phyloP scores from a whole-genome alignment of 495 filamentous ascomycete genomes.

The Durotheca rogersii region DNA sequence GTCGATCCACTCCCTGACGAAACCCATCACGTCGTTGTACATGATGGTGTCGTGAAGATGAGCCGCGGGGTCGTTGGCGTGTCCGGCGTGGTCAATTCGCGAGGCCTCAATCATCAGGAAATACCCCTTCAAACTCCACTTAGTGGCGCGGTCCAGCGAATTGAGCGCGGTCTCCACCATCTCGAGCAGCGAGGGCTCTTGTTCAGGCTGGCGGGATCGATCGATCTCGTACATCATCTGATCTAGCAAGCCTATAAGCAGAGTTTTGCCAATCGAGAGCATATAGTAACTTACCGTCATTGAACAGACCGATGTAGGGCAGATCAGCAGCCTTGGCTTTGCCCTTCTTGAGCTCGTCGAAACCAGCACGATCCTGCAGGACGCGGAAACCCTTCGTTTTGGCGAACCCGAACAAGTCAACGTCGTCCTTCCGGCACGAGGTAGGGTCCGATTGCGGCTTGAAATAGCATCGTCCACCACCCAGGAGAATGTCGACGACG shows the following conservation, averaged over 20 bases:
- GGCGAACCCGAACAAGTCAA: slow-evolving; percentile 36
- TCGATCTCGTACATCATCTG: slow-evolving; percentile 43
- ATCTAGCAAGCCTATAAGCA: slow-evolving; percentile 8
- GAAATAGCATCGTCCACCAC: slow-evolving; percentile 41
- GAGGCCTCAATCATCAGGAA: slow-evolving; percentile 43
- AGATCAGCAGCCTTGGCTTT: slow-evolving; percentile 25
- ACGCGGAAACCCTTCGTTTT: slow-evolving; percentile 35
- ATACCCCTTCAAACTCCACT: slow-evolving; percentile 34
- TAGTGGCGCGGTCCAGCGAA: slow-evolving; percentile 38
- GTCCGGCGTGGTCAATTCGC: slow-evolving; percentile 42
- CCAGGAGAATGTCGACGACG: slow-evolving; percentile 38
- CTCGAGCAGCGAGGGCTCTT: slow-evolving; percentile 38
- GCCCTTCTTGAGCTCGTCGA: slow-evolving; percentile 24
- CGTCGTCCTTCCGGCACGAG: slow-evolving; percentile 36
- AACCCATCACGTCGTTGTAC: slow-evolving; percentile 37
- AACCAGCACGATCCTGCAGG: slow-evolving; percentile 32
- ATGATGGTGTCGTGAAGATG: slow-evolving; percentile 42
- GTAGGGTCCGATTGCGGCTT: slow-evolving; percentile 31
- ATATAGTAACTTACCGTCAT: slow-evolving; percentile 16
- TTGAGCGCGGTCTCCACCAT: slow-evolving; percentile 37
- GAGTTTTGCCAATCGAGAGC: neutral
- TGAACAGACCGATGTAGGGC: slow-evolving; percentile 39
- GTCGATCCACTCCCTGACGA: slow-evolving; percentile 40
- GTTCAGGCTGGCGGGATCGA: slow-evolving; percentile 20
- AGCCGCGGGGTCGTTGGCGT: slow-evolving; percentile 38